These are phyloP conservation scores for Cladophialophora yegresii DNA, from an alignment of 2,329 filamentous ascomycete genomes.

Conservation along the genomic window DNA sequence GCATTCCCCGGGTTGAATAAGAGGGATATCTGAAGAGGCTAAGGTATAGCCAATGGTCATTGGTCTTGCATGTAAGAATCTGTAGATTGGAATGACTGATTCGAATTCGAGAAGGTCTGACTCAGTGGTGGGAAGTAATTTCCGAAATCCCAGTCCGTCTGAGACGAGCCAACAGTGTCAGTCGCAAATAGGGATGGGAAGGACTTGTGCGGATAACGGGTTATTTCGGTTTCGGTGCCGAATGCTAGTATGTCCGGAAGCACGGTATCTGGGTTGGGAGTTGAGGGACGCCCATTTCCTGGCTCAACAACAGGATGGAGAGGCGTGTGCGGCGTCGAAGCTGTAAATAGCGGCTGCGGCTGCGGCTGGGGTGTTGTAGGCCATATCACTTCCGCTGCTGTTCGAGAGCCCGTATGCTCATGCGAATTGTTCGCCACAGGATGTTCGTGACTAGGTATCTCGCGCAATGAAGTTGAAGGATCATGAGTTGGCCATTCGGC, in stretches of 20 bases:
- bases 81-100: neutral
- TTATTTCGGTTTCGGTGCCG: neutral
- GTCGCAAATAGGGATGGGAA: too few relatives aligned
- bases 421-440: neutral
- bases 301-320: neutral
- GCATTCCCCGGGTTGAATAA: neutral
- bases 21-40: neutral
- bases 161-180: neutral
- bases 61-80: neutral
- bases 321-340: neutral
- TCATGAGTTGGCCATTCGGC: constrained; percentile 17
- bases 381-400: neutral
- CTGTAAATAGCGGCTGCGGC: neutral
- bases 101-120: neutral
- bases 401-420: neutral
- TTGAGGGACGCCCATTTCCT: neutral
- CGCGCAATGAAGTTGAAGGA: constrained; percentile 3
- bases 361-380: neutral
- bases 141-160: too few relatives aligned
- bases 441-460: neutral
- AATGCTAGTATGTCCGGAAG: neutral
- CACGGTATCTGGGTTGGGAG: neutral
- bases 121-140: neutral
- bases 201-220: too few relatives aligned
- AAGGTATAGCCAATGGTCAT: neutral